phyloP scores from a whole-genome alignment of 148 eudicot species.

The Drosera capensis region DNA sequence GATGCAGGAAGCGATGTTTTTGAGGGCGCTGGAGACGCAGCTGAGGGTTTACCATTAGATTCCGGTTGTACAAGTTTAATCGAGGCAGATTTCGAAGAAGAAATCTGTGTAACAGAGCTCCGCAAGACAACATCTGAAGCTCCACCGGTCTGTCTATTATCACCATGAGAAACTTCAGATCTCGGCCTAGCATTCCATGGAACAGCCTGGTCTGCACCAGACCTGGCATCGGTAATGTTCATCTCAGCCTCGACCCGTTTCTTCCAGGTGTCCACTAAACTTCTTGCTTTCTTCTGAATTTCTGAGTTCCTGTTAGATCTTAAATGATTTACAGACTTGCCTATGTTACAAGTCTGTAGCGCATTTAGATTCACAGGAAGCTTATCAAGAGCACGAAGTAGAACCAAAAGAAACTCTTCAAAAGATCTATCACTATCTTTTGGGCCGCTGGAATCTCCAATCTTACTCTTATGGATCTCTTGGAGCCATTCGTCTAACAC shows the following conservation, averaged over 20 bases:
- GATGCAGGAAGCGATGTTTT: constrained; percentile 26
- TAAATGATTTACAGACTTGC: constrained; percentile 84
- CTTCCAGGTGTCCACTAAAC: constrained; percentile 93
- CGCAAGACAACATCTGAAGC: constrained; percentile 39
- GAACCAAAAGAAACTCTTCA: constrained; percentile 73
- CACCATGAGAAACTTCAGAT: constrained; percentile 42
- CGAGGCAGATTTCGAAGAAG: constrained; percentile 34
- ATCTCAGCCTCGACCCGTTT: constrained; percentile 94
- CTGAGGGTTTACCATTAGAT: constrained; percentile 20
- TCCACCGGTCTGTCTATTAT: constrained; percentile 30
- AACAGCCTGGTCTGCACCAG: constrained; percentile 40
- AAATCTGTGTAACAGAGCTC: constrained; percentile 29
- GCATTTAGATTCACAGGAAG: constrained; percentile 89
- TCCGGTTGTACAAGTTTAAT: constrained; percentile 42
- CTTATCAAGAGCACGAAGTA: constrained; percentile 81
- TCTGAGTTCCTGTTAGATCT: constrained; percentile 67
- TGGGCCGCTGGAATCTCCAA: constrained; percentile 38
- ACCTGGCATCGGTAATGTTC: constrained; percentile 48
- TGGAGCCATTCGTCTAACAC: constrained; percentile 89
- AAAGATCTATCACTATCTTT: constrained; percentile 59
- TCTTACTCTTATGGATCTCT: constrained; percentile 69
- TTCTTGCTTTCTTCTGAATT: constrained; percentile 86
- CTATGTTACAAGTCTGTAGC: constrained; percentile 71
- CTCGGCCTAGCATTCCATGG: constrained; percentile 49
- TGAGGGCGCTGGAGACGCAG: constrained; percentile 22